Percentiles rank a stretch among this genome's conserved stretches.
These are phyloP conservation scores for Citrullus colocynthis DNA, from an alignment of 306 rosid genomes.

Conservation along the genomic window DNA sequence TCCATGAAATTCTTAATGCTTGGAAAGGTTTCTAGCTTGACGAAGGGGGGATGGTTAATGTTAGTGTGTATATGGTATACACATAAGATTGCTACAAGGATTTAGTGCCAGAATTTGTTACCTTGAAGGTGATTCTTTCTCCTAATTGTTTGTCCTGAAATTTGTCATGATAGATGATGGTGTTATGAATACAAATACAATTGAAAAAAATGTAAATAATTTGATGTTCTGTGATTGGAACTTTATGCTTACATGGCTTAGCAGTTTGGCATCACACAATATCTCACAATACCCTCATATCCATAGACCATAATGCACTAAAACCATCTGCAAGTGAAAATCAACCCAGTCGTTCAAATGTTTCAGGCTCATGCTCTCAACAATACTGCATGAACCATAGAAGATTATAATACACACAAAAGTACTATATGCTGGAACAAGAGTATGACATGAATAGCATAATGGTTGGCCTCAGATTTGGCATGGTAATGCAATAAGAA, in stretches of 20 bases:
- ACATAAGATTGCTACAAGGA: constrained; percentile 3
- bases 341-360: background rate
- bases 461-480: background rate
- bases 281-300: background rate
- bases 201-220: constrained; percentile 7
- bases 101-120: background rate
- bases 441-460: background rate
- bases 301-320: background rate
- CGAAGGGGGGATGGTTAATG: background rate
- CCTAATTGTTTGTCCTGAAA: constrained; percentile 4
- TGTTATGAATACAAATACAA: constrained; percentile 5
- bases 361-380: background rate
- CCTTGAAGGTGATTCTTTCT: constrained; percentile 6
- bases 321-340: background rate
- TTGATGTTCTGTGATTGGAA: constrained; percentile 1
- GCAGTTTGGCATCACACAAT: background rate
- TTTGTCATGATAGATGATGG: constrained; percentile 1
- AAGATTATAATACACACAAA: background rate
- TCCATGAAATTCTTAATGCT: constrained; percentile 65
- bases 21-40: constrained; percentile 80
- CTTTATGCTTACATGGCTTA: background rate
- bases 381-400: background rate
- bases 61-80: background rate
- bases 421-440: background rate
- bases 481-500: background rate